phyloP scores from a whole-genome alignment of 352 stramenopile genomes.

The Phytopythium ostracodes region DNA sequence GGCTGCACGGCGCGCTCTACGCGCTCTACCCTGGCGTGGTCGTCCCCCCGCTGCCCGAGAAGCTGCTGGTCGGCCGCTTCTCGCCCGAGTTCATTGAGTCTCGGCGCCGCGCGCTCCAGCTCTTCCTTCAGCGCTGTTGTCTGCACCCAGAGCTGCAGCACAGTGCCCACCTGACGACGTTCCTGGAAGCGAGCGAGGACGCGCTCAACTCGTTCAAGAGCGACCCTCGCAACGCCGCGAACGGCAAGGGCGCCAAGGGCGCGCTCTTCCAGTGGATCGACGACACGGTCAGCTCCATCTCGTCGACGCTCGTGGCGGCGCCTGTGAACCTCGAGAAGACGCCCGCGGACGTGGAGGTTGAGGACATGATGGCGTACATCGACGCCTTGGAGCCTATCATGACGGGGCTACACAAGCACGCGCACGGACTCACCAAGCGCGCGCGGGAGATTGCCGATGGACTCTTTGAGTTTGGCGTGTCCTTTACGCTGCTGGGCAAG shows the following conservation, averaged over 20 bases:
- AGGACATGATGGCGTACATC: constrained; percentile 96
- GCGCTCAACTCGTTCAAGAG: constrained; percentile 55
- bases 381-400: constrained; percentile 95
- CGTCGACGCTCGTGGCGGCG: constrained; percentile 54
- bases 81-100: constrained; percentile 91
- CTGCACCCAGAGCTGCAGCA: constrained; percentile 82
- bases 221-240: constrained; percentile 54
- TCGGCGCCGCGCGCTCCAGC: constrained; percentile 66
- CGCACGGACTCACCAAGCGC: constrained; percentile 91
- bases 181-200: constrained; percentile 79
- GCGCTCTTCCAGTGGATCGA: constrained; percentile 86
- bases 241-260: constrained; percentile 39
- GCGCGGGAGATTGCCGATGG: constrained; percentile 94
- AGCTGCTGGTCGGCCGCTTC: constrained; percentile 93
- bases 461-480: constrained; percentile 96
- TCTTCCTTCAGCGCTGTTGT: constrained; percentile 79
- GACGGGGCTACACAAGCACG: constrained; percentile 93
- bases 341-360: constrained; percentile 91
- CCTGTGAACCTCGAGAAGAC: constrained; percentile 75
- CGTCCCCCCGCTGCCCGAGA: constrained; percentile 94
- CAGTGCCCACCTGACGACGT: constrained; percentile 79
- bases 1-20: constrained; percentile 90
- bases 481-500: constrained; percentile 94
- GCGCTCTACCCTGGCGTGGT: constrained; percentile 88
- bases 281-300: constrained; percentile 84